phyloP scores from a whole-genome alignment of 2,329 filamentous ascomycete species.

The Cladophialophora yegresii region DNA sequence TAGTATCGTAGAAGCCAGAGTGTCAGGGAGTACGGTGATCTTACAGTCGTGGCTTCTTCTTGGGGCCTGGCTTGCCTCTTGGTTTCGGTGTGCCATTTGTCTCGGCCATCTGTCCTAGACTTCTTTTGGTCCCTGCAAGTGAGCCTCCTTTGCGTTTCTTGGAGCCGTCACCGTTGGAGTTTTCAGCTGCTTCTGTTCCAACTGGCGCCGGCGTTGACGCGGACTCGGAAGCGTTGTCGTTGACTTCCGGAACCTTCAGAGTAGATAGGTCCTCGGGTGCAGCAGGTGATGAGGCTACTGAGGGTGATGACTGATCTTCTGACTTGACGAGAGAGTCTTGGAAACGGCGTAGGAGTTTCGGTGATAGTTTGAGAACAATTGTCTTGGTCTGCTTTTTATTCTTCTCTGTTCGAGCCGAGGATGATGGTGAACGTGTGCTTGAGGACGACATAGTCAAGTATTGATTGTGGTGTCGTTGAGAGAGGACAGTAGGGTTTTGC shows the following conservation, averaged over 20 bases:
- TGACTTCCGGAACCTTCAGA: slow-evolving; percentile 47
- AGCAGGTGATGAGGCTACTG: slow-evolving; percentile 42
- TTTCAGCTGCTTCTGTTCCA: slow-evolving; percentile 52
- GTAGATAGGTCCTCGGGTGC: slow-evolving; percentile 42
- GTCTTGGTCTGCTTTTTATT: slow-evolving; percentile 37
- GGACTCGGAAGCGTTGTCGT: slow-evolving; percentile 40
- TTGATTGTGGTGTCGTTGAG: slow-evolving; percentile 33
- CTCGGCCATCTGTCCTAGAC: slow-evolving; percentile 56
- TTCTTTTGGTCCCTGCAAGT: slow-evolving; percentile 65
- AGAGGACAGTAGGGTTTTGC: slow-evolving; percentile 5
- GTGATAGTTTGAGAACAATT: slow-evolving; percentile 46
- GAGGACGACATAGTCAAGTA: slow-evolving; percentile 37
- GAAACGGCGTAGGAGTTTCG: slow-evolving; percentile 44
- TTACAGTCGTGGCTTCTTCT: slow-evolving; percentile 94
- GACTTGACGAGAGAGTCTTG: slow-evolving; percentile 25
- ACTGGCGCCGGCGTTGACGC: slow-evolving; percentile 43
- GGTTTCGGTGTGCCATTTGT: slow-evolving; percentile 60
- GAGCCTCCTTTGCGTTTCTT: slow-evolving; percentile 77
- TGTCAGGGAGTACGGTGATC: background rate
- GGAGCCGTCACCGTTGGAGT: slow-evolving; percentile 51
- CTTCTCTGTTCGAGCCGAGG: slow-evolving; percentile 39
- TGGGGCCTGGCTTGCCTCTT: slow-evolving; percentile 86
- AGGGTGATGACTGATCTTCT: slow-evolving; percentile 41
- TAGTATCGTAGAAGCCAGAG: slow-evolving; percentile 2
- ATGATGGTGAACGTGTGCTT: slow-evolving; percentile 36